Evolutionary conservation across 306 rosid genomes (phyloP).

Genomic region (Cucurbita ficifolia): DNA sequence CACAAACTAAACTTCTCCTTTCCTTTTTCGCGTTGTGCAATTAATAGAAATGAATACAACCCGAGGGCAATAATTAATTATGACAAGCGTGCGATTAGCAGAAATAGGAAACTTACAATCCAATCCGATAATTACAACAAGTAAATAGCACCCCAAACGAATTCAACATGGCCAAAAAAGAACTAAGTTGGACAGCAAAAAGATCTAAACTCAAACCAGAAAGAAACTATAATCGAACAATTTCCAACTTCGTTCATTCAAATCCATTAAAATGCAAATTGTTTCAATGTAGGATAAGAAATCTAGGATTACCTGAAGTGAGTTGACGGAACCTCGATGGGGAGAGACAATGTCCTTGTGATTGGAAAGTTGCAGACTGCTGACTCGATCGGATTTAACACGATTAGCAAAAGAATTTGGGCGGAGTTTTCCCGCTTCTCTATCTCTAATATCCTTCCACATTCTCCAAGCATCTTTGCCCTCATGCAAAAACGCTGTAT

Average conservation of each 20-base stretch:
- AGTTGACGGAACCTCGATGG: slow-evolving; percentile 72
- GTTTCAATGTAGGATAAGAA: background rate
- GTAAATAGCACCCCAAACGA: background rate
- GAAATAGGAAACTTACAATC: background rate
- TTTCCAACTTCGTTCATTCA: background rate
- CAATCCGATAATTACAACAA: background rate
- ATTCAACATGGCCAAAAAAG: background rate
- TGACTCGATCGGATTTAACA: slow-evolving; percentile 46
- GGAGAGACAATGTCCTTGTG: slow-evolving; percentile 58
- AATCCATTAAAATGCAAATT: background rate
- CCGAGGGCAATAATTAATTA: background rate
- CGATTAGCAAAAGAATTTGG: slow-evolving; percentile 46
- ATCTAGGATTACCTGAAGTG: slow-evolving; percentile 45
- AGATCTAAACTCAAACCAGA: background rate
- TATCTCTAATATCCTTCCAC: slow-evolving; percentile 89
- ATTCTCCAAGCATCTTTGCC: slow-evolving; percentile 69
- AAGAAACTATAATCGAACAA: background rate
- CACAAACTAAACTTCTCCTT: background rate
- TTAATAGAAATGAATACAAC: background rate
- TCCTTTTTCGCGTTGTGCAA: background rate
- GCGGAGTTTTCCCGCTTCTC: slow-evolving; percentile 63
- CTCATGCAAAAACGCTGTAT: slow-evolving; percentile 7
- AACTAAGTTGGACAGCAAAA: background rate
- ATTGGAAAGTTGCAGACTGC: slow-evolving; percentile 47
- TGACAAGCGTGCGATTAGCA: background rate